phyloP scores from a whole-genome alignment of 148 eudicot species.

The Dysphania ambrosioides region DNA sequence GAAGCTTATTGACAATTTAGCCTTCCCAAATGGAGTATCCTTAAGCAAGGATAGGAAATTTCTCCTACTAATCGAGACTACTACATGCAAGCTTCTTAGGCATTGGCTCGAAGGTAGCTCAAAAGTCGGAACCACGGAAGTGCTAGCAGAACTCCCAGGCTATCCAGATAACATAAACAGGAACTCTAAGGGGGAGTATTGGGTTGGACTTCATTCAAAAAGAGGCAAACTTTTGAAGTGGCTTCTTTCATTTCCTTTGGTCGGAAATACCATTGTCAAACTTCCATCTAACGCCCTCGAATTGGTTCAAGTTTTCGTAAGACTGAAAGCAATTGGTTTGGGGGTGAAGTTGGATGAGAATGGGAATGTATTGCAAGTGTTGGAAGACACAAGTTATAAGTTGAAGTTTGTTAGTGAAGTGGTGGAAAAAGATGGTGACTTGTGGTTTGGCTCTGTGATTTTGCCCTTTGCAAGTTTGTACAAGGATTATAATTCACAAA shows the following conservation, averaged over 20 bases:
- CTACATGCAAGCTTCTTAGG: conserved; percentile 46
- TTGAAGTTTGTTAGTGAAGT: conserved; percentile 80
- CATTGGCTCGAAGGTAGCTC: conserved; percentile 42
- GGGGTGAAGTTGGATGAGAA: conserved; percentile 52
- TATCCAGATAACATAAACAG: conserved; percentile 66
- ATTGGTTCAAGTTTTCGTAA: conserved; percentile 24
- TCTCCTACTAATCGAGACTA: conserved; percentile 53
- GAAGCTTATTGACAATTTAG: conserved; percentile 41
- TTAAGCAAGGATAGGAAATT: conserved; percentile 46
- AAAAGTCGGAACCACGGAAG: conserved; percentile 38
- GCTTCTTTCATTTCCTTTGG: conserved; percentile 42
- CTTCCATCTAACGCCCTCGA: conserved; percentile 45
- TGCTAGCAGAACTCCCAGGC: conserved; percentile 44
- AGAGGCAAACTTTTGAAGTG: conserved; percentile 36
- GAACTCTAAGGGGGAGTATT: conserved; percentile 57
- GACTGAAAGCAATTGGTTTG: conserved; percentile 48
- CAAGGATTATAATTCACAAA: conserved; percentile 22
- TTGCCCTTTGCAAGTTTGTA: conserved; percentile 48
- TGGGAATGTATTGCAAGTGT: conserved; percentile 47
- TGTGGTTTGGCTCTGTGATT: conserved; percentile 77
- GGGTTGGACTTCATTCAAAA: conserved; percentile 70
- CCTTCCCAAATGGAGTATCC: conserved; percentile 81
- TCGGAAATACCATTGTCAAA: conserved; percentile 41
- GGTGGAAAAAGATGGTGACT: conserved; percentile 54
- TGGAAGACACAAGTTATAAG: conserved; percentile 52